Base-by-base conservation (phyloP, 2,329 filamentous ascomycete genomes). In the Botrytis pseudocinerea region DNA sequence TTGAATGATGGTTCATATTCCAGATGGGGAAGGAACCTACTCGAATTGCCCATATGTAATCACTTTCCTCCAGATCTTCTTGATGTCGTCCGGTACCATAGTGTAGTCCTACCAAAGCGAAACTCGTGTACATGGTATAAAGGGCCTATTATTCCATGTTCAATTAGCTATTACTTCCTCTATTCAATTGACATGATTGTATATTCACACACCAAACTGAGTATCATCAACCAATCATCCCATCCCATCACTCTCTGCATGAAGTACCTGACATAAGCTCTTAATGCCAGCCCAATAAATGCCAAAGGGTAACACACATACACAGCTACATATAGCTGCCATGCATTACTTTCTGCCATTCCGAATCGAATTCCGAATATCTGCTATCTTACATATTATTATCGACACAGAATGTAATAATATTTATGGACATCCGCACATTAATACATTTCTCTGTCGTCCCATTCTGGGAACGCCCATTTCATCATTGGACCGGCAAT, bases 201-300 rank as follows among this genome's bases (percentile, higher is more conserved):
- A 12, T 25, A 2, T 69, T 9, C 22, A 57, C 65, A 42, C 20
- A 69, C 48, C 65, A 69, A 40, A 42, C 51, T 57, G 35, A 57
- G 4, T 9, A 69, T n/a, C 38, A 69, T 69, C 48, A 69, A 25
- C 65, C 65, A 42, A 59, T 69, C 65, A 25, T 69, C 65, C 48
- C 48, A 57, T 7, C 65, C 65, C 48, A 69, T 69, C 25, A 57
- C 8, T 12, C 42, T 69, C 48, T 69, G 48, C n/a, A 69, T 69
- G 2, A 57, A 40, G 25, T 22, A 69, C 51, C 51, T 61, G 46
- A 32, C 18, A 40, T 85, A 90, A 75, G 87, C 16, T 32, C 65
- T 38, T 2, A 69, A 57, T 14, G 14, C 7, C 6, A 69, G n/a
- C 9, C 46, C 65, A 2, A 57, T 32, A 3, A 69, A 57, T 32